A percentile compares a stretch with the other conserved stretches of the same genome.
Evolutionary conservation across 2,329 filamentous ascomycete species (phyloP).

Genomic region (Periconia sp.): DNA sequence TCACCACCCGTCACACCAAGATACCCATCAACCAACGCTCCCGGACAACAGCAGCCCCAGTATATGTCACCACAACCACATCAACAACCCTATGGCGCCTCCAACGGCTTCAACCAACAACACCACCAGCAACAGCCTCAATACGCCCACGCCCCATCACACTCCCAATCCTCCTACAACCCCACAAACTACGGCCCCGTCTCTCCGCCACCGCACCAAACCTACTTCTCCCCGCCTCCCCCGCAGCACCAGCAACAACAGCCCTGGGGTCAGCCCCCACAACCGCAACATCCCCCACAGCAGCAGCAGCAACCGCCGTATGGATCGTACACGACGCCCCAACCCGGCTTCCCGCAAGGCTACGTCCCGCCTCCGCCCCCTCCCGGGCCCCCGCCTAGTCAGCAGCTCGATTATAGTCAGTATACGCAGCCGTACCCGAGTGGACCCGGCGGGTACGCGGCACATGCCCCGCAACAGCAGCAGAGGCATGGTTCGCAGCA

Average conservation of each 20-base stretch:
- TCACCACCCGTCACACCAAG: conserved; percentile 51
- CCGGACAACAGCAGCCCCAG: conserved; percentile 31
- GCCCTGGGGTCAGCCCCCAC: conserved; percentile 52
- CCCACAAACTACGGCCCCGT: conserved; percentile 50
- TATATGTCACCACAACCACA: conserved; percentile 33
- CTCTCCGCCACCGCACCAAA: conserved; percentile 60
- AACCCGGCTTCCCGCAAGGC: conserved; percentile 58
- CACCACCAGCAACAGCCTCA: conserved; percentile 9
- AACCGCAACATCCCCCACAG: conserved; percentile 38
- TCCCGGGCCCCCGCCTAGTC: conserved; percentile 61
- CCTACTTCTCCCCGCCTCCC: conserved; percentile 54
- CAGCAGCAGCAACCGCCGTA: conserved; percentile 43
- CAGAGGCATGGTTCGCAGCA: conserved; percentile 33
- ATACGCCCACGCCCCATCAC: conserved; percentile 19
- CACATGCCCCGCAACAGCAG: conserved; percentile 27
- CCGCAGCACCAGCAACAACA: conserved; percentile 50
- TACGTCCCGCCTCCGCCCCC: conserved; percentile 70
- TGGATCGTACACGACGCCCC: conserved; percentile 51
- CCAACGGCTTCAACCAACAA: conserved; percentile 33
- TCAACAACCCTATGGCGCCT: conserved; percentile 26
- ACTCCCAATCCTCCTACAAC: conserved; percentile 46
- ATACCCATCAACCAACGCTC: conserved; percentile 42
- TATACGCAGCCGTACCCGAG: conserved; percentile 43
- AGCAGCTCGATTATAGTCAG: conserved; percentile 55
- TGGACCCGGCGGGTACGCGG: conserved; percentile 59